Evolutionary conservation across 192 early-diverging fungal genomes (phyloP).

Genomic region (Mortierella antarctica): DNA sequence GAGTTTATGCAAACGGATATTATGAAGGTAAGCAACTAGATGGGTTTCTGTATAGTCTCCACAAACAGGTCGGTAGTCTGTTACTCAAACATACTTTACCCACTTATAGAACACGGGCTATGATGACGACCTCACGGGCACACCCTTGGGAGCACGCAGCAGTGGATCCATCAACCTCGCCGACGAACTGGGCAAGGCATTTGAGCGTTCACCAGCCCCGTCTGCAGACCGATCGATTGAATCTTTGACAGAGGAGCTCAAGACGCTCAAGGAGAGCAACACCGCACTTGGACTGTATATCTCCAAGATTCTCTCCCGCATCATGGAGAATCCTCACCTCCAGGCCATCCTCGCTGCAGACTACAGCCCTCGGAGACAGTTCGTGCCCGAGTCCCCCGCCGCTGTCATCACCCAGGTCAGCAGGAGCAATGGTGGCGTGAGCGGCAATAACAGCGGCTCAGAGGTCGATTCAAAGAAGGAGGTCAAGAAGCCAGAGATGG

Average conservation of each 20-base stretch:
- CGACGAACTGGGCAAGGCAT: constrained; percentile 35
- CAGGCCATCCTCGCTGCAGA: constrained; percentile 59
- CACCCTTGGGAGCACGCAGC: neutral
- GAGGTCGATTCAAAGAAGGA: constrained; percentile 25
- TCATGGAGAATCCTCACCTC: constrained; percentile 69
- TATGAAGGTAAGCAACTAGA: constrained; percentile 60
- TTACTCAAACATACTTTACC: neutral
- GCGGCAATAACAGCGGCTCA: neutral
- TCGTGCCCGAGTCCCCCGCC: constrained; percentile 14
- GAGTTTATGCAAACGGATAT: constrained; percentile 74
- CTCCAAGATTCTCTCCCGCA: constrained; percentile 80
- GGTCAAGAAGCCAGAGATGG: constrained; percentile 4
- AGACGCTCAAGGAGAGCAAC: constrained; percentile 72
- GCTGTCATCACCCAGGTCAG: constrained; percentile 14
- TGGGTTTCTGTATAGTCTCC: neutral
- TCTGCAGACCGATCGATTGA: constrained; percentile 11
- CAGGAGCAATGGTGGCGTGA: constrained; percentile 1
- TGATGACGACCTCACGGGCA: constrained; percentile 26
- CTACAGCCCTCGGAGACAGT: constrained; percentile 29
- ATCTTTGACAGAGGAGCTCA: constrained; percentile 69
- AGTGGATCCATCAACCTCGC: constrained; percentile 47
- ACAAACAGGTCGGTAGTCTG: neutral
- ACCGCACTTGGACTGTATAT: constrained; percentile 77
- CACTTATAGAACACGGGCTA: constrained; percentile 34
- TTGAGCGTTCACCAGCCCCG: constrained; percentile 7